Base-by-base conservation (phyloP, 2,329 filamentous ascomycete genomes). In the Polychaeton citri region DNA sequence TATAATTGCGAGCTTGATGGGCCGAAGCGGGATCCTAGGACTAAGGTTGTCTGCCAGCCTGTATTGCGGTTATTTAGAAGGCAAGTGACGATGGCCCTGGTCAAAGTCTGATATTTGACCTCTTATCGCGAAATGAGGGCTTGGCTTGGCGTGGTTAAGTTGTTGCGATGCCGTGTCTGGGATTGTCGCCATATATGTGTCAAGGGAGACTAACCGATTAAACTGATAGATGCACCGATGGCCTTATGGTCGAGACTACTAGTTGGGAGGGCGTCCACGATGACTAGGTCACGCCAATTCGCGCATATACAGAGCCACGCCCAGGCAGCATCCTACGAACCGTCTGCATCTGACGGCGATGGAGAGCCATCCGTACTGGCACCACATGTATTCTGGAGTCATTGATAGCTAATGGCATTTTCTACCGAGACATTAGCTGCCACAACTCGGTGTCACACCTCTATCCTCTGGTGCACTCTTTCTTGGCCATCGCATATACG, bases 161-260 rank as follows among this genome's bases (percentile, higher is more conserved):
- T 13, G 17, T 9, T 30, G 16, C 17, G 32, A 17, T n/a, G 15
- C 15, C 24, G 19, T 20, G 7, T 32, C 15, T 5, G 13, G 8
- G 2, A 26, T 32, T 15, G 3, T 30, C n/a, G n/a, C n/a, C n/a
- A n/a, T n/a, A n/a, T n/a, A n/a, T n/a, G n/a, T n/a, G n/a, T n/a
- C n/a, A n/a, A n/a, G n/a, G n/a, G n/a, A n/a, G n/a, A 32, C 30
- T 39, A 30, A 38, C 34, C 21, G 19, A 28, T n/a, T 17, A 20
- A 16, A 6, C 15, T 31, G 13, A 34, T 45, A 70, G 63, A 45
- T 69, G 72, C 52, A 65, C 63, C 18, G 60, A 65, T 46, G 71
- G 71, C 15, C 51, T 76, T 46, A 71, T 65, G 32, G 69, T 77
- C 10, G 74, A 79, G 53, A 78, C 74, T 21, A 79, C 74, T 21